Base-by-base conservation (phyloP, 352 stramenopile species). In the Phytophthora podocarpi region DNA sequence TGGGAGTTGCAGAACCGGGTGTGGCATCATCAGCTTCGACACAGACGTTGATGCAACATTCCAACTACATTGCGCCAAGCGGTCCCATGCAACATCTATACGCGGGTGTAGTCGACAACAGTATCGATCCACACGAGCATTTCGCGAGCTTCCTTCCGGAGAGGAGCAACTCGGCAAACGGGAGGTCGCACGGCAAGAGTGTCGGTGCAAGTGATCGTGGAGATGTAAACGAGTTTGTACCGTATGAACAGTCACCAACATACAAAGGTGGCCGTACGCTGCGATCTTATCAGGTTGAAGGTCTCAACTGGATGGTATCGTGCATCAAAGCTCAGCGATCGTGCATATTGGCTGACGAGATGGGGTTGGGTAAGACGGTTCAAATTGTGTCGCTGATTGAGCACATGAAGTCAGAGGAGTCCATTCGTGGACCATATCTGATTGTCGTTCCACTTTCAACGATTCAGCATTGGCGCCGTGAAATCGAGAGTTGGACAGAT, bases 401-500 rank as follows among this genome's bases (percentile, higher is more conserved):
- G 82, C 87, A 97, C 43, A 68, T 95, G 59, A 82, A 78, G 31
- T 87, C 84, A 2, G 85, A 95, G 67, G 85, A 95, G 55, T 89
- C 78, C 0, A 90, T 95, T 72, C 81, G 86, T 18, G 89, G 88
- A 2, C 87, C 88, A 11, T 95, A 84, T 53, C 53, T 96, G 51
- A 91, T 96, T 46, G 88, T 96, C 2, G 88, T 96, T 3, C 88
- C 88, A 40, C 73, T 96, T 34, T 95, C 86, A 12, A 96, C 88
- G 1, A 93, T 96, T 57, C 84, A 94, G 57, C 88, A 95, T 64
- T 95, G 87, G 87, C 83, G 87, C 2, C 85, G 87, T 49, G 87
- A 96, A 62, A 91, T 95, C 54, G 86, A 93, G 64, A 95, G 73
- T 53, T 97, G 67, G 95, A 99, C 97, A n/a, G 96, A 99, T 72